Evolutionary conservation across 2,329 filamentous ascomycete species (phyloP).

Genomic region (Pleomassaria siparia): DNA sequence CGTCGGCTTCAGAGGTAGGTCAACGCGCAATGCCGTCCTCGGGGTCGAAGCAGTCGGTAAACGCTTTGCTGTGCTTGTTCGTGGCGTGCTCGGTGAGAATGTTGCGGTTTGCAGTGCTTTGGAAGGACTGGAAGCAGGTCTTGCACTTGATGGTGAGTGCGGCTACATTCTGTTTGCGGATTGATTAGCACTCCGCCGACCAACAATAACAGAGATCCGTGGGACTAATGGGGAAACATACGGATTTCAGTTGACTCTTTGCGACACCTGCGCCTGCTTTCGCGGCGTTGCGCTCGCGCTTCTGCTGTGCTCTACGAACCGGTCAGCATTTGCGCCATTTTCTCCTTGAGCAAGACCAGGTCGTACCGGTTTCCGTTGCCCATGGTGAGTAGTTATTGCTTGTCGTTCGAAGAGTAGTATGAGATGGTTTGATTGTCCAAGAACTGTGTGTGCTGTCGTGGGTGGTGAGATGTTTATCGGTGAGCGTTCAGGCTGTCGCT

Average conservation of each 20-base stretch:
- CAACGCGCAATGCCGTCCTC: conserved; percentile 31
- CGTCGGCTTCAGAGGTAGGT: not conserved
- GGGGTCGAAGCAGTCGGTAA: conserved; percentile 66
- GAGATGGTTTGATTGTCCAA: not conserved
- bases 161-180: conserved; percentile 64
- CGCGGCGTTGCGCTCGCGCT: conserved; percentile 40
- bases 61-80: conserved; percentile 75
- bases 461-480: conserved; percentile 29
- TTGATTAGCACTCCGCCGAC: no score
- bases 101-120: conserved; percentile 73
- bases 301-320: conserved; percentile 36
- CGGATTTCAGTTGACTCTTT: conserved; percentile 41
- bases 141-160: conserved; percentile 77
- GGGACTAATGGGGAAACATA: conserved; percentile 17
- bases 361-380: conserved; percentile 43
- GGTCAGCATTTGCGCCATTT: conserved; percentile 16
- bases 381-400: conserved; percentile 23
- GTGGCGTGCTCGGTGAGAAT: conserved; percentile 70
- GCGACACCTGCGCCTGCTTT: conserved; percentile 28
- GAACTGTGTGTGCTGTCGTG: conserved; percentile 9
- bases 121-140: conserved; percentile 76
- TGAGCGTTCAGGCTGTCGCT: conserved; percentile 3
- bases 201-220: not conserved
- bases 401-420: conserved; percentile 4
- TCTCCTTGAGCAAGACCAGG: not conserved